These are phyloP conservation scores for Exophiala aquamarina DNA, from an alignment of 2,329 filamentous ascomycete genomes.

Conservation along the genomic window DNA sequence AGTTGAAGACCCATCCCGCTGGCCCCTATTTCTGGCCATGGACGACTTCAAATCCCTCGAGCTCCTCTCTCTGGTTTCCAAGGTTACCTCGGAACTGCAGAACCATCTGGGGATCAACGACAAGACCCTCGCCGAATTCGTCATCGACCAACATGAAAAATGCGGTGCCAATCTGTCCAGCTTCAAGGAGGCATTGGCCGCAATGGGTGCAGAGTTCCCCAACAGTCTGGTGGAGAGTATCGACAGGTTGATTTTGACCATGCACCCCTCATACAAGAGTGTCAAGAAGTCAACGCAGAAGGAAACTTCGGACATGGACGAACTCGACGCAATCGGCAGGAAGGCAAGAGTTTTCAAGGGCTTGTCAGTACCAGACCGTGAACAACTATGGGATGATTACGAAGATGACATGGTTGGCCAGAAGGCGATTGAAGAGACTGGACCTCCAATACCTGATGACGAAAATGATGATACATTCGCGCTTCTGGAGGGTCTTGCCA, in stretches of 20 bases:
- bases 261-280: conserved; percentile 86
- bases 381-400: conserved; percentile 55
- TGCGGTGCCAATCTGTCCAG: conserved; percentile 63
- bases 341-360: conserved; percentile 90
- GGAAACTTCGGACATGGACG: conserved; percentile 36
- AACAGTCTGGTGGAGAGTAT: conserved; percentile 86
- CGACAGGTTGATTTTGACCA: conserved; percentile 79
- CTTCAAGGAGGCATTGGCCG: conserved; percentile 74
- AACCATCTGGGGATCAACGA: conserved; percentile 91
- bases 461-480: conserved; percentile 87
- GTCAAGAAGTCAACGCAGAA: conserved; percentile 46
- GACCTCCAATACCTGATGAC: conserved; percentile 16
- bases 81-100: conserved; percentile 88
- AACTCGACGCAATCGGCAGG: conserved; percentile 56
- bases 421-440: conserved; percentile 32
- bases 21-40: conserved; percentile 52
- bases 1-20: no score
- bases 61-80: conserved; percentile 88
- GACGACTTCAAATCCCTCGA: conserved; percentile 91
- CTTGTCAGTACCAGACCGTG: conserved; percentile 79
- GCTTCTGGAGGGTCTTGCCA: conserved; percentile 80
- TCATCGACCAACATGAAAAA: conserved; percentile 85
- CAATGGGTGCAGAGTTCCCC: conserved; percentile 79
- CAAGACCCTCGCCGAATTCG: conserved; percentile 93
- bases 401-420: conserved; percentile 35